Percentiles rank a stretch among this genome's conserved stretches.
Conservation (phyloP, 2,329 filamentous ascomycete genomes). For the Pseudogymnoascus sp. region DNA sequence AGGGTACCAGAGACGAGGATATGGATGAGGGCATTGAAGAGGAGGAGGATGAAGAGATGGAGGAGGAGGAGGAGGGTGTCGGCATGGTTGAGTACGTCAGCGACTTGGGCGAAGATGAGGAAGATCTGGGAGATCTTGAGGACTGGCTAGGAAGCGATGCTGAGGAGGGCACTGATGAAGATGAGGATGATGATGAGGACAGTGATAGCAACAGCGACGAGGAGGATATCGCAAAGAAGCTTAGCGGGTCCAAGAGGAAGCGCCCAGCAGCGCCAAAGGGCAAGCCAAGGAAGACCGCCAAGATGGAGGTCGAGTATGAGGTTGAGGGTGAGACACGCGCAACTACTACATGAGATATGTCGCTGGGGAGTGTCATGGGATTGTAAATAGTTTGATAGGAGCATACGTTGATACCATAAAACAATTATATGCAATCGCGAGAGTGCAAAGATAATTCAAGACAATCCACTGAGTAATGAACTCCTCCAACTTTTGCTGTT, state of each 20-base stretch:
- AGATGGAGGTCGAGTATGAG: constrained; percentile 70
- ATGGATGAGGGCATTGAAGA: constrained; percentile 80
- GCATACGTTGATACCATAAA: constrained; percentile 10
- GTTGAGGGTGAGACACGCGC: constrained; percentile 50
- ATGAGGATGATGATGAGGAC: constrained; percentile 51
- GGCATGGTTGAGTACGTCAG: constrained; percentile 88
- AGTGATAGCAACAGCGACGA: constrained; percentile 47
- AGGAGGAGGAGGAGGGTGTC: constrained; percentile 63
- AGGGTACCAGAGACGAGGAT: constrained; percentile 78
- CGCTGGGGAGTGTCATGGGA: not conserved
- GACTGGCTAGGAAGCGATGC: constrained; percentile 80
- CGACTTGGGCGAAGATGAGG: constrained; percentile 79
- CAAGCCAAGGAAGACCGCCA: constrained; percentile 48
- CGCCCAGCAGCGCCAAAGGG: constrained; percentile 27
- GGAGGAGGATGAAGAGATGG: constrained; percentile 63
- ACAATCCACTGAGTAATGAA: not conserved
- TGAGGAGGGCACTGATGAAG: constrained; percentile 38
- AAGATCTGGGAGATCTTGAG: constrained; percentile 73
- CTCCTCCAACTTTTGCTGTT: not conserved
- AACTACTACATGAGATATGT: constrained; percentile 27
- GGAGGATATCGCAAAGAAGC: constrained; percentile 39
- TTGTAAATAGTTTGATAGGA: constrained; percentile 2
- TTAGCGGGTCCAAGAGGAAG: constrained; percentile 45
- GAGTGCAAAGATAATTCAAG: not conserved
- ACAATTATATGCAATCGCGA: not conserved